Evolutionary conservation across 139 green algal species (phyloP).

Genomic region (Ulvella scutata): DNA sequence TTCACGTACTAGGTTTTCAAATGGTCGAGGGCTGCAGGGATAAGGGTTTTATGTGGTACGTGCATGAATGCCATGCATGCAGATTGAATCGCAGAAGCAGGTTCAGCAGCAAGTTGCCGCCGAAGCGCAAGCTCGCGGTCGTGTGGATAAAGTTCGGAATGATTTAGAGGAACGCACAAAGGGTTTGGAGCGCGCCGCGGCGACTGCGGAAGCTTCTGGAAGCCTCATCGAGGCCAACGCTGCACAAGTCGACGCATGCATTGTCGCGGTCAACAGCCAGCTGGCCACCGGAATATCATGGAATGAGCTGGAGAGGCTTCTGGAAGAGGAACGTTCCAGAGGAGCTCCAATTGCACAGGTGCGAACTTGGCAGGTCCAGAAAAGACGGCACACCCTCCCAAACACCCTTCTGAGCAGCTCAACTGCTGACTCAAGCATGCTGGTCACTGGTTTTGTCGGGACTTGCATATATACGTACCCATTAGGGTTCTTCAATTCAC

Average conservation of each 20-base stretch:
- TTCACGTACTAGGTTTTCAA: no score
- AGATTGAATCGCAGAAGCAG: slow-evolving; percentile 1
- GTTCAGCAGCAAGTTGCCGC: neutral
- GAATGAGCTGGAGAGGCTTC: slow-evolving; percentile 57
- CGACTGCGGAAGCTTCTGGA: slow-evolving; percentile 30
- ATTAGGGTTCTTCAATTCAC: no score
- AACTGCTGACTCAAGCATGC: no score
- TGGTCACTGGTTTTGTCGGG: no score
- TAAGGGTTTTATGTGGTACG: neutral
- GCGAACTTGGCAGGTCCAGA: no score
- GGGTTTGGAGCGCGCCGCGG: slow-evolving; percentile 42
- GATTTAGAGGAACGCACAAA: slow-evolving; percentile 40
- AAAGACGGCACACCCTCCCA: no score
- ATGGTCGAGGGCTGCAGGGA: neutral
- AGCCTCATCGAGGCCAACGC: slow-evolving; percentile 77
- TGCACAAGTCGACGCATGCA: slow-evolving; percentile 64
- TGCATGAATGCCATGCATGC: neutral
- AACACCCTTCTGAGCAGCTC: no score
- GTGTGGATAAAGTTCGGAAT: neutral
- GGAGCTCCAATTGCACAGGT: neutral
- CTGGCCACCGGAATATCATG: slow-evolving; percentile 80
- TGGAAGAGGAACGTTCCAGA: slow-evolving; percentile 21
- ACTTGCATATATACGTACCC: no score
- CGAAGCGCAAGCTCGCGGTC: neutral
- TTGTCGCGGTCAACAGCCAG: slow-evolving; percentile 63